A percentile compares a stretch with the other conserved stretches of the same genome.
Evolutionary conservation across 441 rosid species (phyloP).

Genomic region (Hypseocharis bilobata): DNA sequence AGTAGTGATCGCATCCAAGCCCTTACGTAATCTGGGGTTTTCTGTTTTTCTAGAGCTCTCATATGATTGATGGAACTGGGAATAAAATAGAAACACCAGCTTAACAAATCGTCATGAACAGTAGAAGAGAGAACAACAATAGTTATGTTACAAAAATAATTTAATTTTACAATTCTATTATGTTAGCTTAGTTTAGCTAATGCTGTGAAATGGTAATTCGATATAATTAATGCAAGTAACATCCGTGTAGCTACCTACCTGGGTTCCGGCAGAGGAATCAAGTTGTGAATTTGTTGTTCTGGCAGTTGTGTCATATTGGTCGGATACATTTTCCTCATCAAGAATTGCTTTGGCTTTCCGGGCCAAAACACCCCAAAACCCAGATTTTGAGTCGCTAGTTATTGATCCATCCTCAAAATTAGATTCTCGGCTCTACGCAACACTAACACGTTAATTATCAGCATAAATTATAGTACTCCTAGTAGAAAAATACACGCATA

Average conservation of each 20-base stretch:
- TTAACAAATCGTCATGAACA: no score
- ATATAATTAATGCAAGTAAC: background rate
- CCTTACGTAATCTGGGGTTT: slow-evolving; percentile 57
- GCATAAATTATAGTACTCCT: no score
- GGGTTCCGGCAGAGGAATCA: slow-evolving; percentile 33
- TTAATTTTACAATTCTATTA: no score
- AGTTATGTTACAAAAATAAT: background rate
- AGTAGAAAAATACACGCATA: background rate
- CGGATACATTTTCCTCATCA: slow-evolving; percentile 56
- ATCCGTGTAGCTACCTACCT: no score
- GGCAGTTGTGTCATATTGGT: slow-evolving; percentile 27
- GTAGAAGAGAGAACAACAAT: no score
- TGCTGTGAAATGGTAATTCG: no score
- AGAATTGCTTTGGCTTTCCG: slow-evolving; percentile 88
- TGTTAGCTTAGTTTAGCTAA: no score
- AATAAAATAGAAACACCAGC: background rate
- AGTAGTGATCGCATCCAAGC: slow-evolving; percentile 54
- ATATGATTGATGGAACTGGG: slow-evolving; percentile 30
- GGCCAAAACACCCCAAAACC: slow-evolving; percentile 92
- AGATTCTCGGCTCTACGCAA: slow-evolving; percentile 11
- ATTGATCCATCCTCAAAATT: slow-evolving; percentile 36
- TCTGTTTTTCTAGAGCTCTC: slow-evolving; percentile 48
- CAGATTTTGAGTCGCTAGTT: slow-evolving; percentile 43
- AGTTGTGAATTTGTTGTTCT: slow-evolving; percentile 28
- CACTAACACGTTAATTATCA: slow-evolving; percentile 47